Evolutionary conservation across 2,329 filamentous ascomycete species (phyloP).

Genomic region (Xylaria sp.): DNA sequence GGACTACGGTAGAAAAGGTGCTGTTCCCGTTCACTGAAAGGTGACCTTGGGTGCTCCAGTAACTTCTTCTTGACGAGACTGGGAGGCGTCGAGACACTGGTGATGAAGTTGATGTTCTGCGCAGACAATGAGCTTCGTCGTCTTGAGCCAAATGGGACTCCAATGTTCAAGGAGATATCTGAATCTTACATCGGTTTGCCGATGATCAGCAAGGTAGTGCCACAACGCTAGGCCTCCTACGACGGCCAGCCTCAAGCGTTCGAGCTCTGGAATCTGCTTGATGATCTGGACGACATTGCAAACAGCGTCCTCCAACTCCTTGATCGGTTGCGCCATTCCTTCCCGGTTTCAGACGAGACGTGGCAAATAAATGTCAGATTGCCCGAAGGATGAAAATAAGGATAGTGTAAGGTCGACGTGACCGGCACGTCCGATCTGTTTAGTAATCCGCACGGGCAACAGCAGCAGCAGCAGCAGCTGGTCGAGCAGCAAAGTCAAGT

Average conservation of each 20-base stretch:
- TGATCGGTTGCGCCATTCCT: constrained; percentile 12
- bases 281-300: constrained; percentile 28
- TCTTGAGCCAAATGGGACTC: too few species aligned
- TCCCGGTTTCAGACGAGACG: background rate
- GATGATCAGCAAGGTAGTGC: constrained; percentile 25
- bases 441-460: background rate
- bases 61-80: constrained; percentile 23
- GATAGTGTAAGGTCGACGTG: background rate
- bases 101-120: constrained; percentile 29
- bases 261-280: constrained; percentile 27
- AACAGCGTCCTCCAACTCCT: constrained; percentile 25
- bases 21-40: constrained; percentile 22
- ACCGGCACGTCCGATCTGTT: background rate
- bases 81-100: constrained; percentile 21
- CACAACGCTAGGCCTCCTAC: constrained; percentile 27
- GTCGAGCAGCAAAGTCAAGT: background rate
- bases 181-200: constrained; percentile 23
- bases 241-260: constrained; percentile 22
- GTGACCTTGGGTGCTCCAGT: constrained; percentile 22
- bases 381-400: background rate
- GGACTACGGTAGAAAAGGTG: constrained; percentile 23
- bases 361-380: background rate
- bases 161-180: background rate
- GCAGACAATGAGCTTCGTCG: background rate
- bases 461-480: background rate